Conservation (phyloP, 192 early-diverging fungal genomes). For the Thamnidium elegans region DNA sequence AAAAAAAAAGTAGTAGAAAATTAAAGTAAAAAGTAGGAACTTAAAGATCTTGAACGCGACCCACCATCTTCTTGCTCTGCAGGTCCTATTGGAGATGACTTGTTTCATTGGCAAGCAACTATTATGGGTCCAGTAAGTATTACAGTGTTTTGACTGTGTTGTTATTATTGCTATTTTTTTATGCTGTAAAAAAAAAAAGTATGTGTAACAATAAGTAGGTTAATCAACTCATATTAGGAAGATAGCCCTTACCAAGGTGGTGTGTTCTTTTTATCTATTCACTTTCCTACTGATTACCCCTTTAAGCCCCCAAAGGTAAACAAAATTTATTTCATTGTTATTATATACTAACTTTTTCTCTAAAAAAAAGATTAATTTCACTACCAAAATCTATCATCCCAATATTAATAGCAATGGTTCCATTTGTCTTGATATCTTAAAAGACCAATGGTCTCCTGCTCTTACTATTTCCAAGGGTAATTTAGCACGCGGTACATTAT, state of each 20-base stretch:
- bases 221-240: constrained; percentile 43
- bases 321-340: background rate
- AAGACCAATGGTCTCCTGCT: constrained; percentile 98
- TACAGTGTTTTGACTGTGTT: background rate
- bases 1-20: background rate
- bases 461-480: constrained; percentile 95
- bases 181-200: background rate
- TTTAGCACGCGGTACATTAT: background rate
- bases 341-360: background rate
- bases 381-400: constrained; percentile 96
- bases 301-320: constrained; percentile 96
- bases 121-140: constrained; percentile 93
- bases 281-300: constrained; percentile 97
- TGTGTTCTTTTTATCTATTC: constrained; percentile 96
- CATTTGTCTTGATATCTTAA: constrained; percentile 98
- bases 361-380: constrained; percentile 76
- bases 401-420: constrained; percentile 98
- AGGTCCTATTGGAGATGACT: constrained; percentile 89
- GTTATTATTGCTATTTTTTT: background rate
- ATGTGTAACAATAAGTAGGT: background rate
- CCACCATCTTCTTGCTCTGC: constrained; percentile 97
- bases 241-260: constrained; percentile 93
- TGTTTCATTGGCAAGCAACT: constrained; percentile 97
- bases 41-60: constrained; percentile 94
- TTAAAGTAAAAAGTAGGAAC: constrained; percentile 57